Base-by-base conservation (phyloP, 139 green algal genomes). In the Chloropicon primus region DNA sequence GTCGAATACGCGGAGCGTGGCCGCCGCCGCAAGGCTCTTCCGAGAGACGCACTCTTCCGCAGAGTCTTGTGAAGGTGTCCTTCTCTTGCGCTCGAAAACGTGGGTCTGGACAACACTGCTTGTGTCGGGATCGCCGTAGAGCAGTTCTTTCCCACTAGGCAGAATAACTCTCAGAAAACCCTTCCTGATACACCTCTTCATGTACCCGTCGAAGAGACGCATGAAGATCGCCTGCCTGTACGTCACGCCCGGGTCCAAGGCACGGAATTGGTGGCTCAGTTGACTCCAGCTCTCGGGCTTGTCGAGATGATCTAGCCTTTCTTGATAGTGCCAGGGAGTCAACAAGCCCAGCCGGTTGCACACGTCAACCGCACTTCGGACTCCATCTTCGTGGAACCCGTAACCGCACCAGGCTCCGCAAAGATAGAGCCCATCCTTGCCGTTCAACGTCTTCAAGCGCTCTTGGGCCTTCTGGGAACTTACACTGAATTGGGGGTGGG, bases 321-420 rank as follows among this genome's bases (percentile, higher is more conserved):
- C 41, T 17, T 62, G 5, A 17, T 62, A 62, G 41, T 62, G 41
- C 41, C 41, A 62, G 41, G 41, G 41, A 17, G 41, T 62, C 41
- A 62, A 17, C 5, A 62, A 2, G 2, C 74, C 78, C 24, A 80
- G 22, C 28, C 54, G n/a, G 22, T 82, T 72, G 0, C 87, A 85
- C 0, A 84, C 92, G 1, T 84, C 84, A 24, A 97, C 84, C 0
- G 83, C 90, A 0, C 87, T 82, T 54, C 83, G 84, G 76, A 98
- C 92, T 76, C 94, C 94, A 82, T 98, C 94, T 84, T 98, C 94
- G 80, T 98, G 94, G 84, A 98, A 98, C 21, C 94, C 94, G 74
- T 97, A 98, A 0, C 91, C 87, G 25, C 82, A 87, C 93, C 93
- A 95, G 1, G 93, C 93, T 2, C 91, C 91, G 26, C 81, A 80